A percentile compares a stretch with the other conserved stretches of the same genome.
Conservation (phyloP, 306 rosid genomes). For the Purshia tridentata region DNA sequence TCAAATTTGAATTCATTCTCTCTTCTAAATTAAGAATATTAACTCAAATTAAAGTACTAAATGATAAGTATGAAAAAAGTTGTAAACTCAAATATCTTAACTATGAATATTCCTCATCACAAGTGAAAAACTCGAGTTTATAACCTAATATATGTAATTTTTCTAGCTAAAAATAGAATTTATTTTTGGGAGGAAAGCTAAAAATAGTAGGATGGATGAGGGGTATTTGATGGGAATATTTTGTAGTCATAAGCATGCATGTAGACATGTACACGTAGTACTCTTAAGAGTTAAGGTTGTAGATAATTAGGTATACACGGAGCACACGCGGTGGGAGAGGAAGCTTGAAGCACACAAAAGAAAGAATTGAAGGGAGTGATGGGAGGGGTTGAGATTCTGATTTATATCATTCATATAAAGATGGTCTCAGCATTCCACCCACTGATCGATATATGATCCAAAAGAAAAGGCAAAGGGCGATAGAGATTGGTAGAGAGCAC, state of each 20-base stretch:
- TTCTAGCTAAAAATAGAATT: too few relatives aligned
- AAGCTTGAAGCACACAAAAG: slow-evolving; percentile 70
- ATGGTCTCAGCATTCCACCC: slow-evolving; percentile 44
- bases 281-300: slow-evolving; percentile 50
- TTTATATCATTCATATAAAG: slow-evolving; percentile 47
- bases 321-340: slow-evolving; percentile 47
- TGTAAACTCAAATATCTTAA: too few relatives aligned
- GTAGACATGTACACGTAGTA: background rate
- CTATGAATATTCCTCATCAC: too few relatives aligned
- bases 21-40: too few relatives aligned
- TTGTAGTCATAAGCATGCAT: background rate
- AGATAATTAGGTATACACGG: slow-evolving; percentile 33
- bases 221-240: slow-evolving; percentile 2
- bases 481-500: background rate
- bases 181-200: too few relatives aligned
- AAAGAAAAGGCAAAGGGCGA: slow-evolving; percentile 29
- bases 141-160: too few relatives aligned
- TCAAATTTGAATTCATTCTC: too few relatives aligned
- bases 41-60: too few relatives aligned
- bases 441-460: slow-evolving; percentile 36
- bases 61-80: too few relatives aligned
- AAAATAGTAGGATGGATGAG: background rate
- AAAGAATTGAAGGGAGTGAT: slow-evolving; percentile 10
- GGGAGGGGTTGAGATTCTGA: slow-evolving; percentile 43
- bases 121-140: too few relatives aligned